Conservation (phyloP, 495 filamentous ascomycete genomes). For the Aspergillus ostianus region DNA sequence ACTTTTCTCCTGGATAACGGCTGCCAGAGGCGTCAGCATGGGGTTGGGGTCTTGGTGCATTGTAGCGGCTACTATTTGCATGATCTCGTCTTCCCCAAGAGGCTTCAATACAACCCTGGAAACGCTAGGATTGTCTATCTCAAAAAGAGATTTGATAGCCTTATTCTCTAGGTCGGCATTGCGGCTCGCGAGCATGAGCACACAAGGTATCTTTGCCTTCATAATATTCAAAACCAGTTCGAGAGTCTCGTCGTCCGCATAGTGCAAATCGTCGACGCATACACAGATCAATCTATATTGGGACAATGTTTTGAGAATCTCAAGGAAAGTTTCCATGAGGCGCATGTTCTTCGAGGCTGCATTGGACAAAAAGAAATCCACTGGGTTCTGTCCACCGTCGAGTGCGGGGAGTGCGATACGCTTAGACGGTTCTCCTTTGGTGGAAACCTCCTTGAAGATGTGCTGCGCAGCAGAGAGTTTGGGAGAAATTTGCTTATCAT, state of each 20-base stretch:
- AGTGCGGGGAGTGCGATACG: constrained; percentile 33
- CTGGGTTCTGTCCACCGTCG: constrained; percentile 52
- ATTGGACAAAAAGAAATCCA: constrained; percentile 69
- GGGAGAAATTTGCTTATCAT: constrained; percentile 37
- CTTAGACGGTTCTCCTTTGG: constrained; percentile 36
- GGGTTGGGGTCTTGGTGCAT: constrained; percentile 51
- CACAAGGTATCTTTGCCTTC: constrained; percentile 67
- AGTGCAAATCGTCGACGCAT: constrained; percentile 82
- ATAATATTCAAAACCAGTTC: constrained; percentile 77
- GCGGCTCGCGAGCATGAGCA: constrained; percentile 62
- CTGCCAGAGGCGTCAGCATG: constrained; percentile 46
- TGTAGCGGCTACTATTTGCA: constrained; percentile 73
- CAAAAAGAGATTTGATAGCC: constrained; percentile 40
- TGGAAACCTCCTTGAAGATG: constrained; percentile 26
- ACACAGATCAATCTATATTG: constrained; percentile 78
- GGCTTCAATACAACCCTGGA: constrained; percentile 67
- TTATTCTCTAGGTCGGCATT: constrained; percentile 41
- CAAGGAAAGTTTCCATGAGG: constrained; percentile 78
- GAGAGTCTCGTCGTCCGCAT: constrained; percentile 79
- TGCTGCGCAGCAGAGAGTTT: constrained; percentile 29
- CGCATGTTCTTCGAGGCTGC: constrained; percentile 71
- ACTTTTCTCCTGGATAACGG: constrained; percentile 79
- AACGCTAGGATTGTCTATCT: constrained; percentile 44
- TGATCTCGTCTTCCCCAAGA: constrained; percentile 70
- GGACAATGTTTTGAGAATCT: constrained; percentile 76